phyloP scores from a whole-genome alignment of 2,329 filamentous ascomycete species.

The Amesomyces nigricolor region DNA sequence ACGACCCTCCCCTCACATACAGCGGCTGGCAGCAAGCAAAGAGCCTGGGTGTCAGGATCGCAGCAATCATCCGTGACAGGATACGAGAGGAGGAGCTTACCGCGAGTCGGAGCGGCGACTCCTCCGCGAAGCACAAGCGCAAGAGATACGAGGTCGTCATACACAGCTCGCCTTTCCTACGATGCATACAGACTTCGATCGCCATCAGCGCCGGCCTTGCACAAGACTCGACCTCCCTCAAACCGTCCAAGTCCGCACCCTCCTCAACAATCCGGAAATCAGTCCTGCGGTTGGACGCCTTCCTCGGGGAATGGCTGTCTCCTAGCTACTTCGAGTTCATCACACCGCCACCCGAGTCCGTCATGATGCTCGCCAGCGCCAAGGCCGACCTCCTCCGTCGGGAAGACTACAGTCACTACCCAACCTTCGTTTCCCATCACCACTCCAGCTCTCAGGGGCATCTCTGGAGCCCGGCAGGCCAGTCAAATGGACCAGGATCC shows the following conservation, averaged over 20 bases:
- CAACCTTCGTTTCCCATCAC: slow-evolving; percentile 33
- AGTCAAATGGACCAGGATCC: slow-evolving; percentile 25
- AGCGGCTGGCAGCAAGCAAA: slow-evolving; percentile 87
- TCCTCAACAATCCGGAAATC: slow-evolving; percentile 44
- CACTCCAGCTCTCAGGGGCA: slow-evolving; percentile 33
- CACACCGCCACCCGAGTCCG: slow-evolving; percentile 77
- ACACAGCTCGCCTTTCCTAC: slow-evolving; percentile 87
- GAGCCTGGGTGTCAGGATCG: slow-evolving; percentile 76
- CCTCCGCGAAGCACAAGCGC: slow-evolving; percentile 30
- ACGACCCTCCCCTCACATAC: slow-evolving; percentile 92
- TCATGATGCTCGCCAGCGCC: slow-evolving; percentile 80
- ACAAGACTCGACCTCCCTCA: slow-evolving; percentile 44
- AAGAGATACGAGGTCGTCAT: slow-evolving; percentile 73
- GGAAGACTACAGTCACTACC: slow-evolving; percentile 57
- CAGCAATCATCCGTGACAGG: slow-evolving; percentile 57
- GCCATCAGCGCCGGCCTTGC: slow-evolving; percentile 82
- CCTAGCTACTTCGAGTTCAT: slow-evolving; percentile 92
- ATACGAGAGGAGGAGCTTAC: slow-evolving; percentile 42
- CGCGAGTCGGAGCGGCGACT: slow-evolving; percentile 23
- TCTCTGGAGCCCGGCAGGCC: slow-evolving; percentile 32
- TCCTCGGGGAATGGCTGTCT: slow-evolving; percentile 91
- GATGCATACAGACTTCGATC: slow-evolving; percentile 88
- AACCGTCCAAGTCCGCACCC: slow-evolving; percentile 17
- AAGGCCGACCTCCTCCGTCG: slow-evolving; percentile 80
- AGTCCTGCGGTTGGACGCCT: slow-evolving; percentile 78